Evolutionary conservation across 345 rosid species (phyloP), one percentile per base, ranked within the genome.

Genomic region (Aegle marmelos): DNA sequence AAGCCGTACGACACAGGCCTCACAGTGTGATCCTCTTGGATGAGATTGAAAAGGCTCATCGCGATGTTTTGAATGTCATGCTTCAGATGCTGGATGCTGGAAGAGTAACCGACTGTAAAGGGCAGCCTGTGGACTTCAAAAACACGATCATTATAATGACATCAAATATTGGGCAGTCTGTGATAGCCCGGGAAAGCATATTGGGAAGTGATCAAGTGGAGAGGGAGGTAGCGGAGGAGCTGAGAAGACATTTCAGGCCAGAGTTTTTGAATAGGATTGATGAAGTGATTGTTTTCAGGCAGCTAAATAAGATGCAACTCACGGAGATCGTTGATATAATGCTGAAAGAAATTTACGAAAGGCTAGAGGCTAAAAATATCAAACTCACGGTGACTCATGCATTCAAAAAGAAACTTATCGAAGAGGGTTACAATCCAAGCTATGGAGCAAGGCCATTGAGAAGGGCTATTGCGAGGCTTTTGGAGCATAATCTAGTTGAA

Each of bases 1-100:
- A 90, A 79, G 89, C 89, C 2, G 89, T 90, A 25, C 70, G 92
- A 1, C 90, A 88, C 21, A 86, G 87, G 7, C 91, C 92, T 58
- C 84, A 85, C 76, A 82, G 88, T 0, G 84, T 89, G 0, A 84
- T 89, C 5, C 85, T 89, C 19, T 90, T 92, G 14, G 94, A 92
- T 61, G 96, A 90, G 85, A 89, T 92, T 1, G 94, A 90, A 25
- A 92, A 90, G 78, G 91, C 93, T 7, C 94, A 92, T 57, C 86
- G 80, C 0, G 91, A 92, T 59, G 92, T 92, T 50, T 83, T 85
- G 83, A 90, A 92, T 86, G 82, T 83, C 73, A 79, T 90, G 91
- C 90, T 89, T 53, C 90, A 89, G 25, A 82, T 89, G 58, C 82
- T 92, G 2, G 96, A 90, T 73, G 89, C 87, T 57, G 90, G 95